These are phyloP conservation scores for Zymoseptoria tritici DNA, from an alignment of 2,329 filamentous ascomycete species.

Conservation along the genomic window DNA sequence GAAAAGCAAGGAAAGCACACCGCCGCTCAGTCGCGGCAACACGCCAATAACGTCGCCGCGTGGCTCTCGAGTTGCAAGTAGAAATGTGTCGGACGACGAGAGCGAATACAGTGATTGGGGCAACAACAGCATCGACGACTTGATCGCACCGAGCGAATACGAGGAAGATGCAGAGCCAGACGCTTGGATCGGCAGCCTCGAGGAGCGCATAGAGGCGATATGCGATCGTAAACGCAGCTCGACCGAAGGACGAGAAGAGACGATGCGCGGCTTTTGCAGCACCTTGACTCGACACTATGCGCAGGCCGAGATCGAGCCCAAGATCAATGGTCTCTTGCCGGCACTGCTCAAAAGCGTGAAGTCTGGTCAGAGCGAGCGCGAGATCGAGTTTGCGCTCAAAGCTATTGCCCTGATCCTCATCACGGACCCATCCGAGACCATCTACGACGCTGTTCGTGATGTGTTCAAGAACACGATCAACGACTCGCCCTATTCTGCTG, in stretches of 20 bases:
- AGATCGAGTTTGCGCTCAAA: slow-evolving; percentile 63
- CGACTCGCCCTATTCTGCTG: slow-evolving; percentile 56
- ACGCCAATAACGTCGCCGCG: slow-evolving; percentile 53
- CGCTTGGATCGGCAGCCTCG: slow-evolving; percentile 55
- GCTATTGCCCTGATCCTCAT: slow-evolving; percentile 64
- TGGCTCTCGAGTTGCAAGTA: slow-evolving; percentile 53
- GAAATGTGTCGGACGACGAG: slow-evolving; percentile 57
- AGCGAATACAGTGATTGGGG: slow-evolving; percentile 54
- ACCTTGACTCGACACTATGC: slow-evolving; percentile 63
- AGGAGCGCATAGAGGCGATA: slow-evolving; percentile 62
- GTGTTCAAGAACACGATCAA: slow-evolving; percentile 57
- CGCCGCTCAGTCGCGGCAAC: slow-evolving; percentile 50
- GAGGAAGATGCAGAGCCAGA: slow-evolving; percentile 42
- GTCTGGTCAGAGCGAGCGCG: slow-evolving; percentile 58
- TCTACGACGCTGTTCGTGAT: slow-evolving; percentile 56
- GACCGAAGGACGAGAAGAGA: slow-evolving; percentile 60
- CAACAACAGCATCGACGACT: slow-evolving; percentile 60
- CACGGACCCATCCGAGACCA: slow-evolving; percentile 55
- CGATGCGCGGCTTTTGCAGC: slow-evolving; percentile 54
- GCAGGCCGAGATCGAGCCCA: slow-evolving; percentile 52
- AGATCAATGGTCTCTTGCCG: slow-evolving; percentile 54
- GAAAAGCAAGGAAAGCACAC: slow-evolving; percentile 49
- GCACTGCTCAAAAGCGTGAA: slow-evolving; percentile 65
- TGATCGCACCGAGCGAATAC: slow-evolving; percentile 47
- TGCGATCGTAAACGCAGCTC: slow-evolving; percentile 73